Evolutionary conservation across 2,329 filamentous ascomycete species (phyloP).

Genomic region (Graphilbum sp.): DNA sequence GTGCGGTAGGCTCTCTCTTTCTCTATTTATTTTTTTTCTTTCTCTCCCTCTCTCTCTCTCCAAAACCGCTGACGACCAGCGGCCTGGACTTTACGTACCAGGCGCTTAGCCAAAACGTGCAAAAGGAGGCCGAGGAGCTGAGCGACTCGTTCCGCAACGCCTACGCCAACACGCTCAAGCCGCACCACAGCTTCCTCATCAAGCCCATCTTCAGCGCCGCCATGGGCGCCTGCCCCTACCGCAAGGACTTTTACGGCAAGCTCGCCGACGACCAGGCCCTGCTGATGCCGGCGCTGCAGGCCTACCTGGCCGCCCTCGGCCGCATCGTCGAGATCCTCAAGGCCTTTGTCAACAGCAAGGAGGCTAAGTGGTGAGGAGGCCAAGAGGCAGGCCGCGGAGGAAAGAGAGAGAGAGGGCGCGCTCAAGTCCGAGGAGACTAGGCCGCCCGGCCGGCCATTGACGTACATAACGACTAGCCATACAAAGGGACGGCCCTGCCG

Average conservation of each 20-base stretch:
- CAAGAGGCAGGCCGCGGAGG: not conserved
- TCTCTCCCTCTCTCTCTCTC: too few species aligned
- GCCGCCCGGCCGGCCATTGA: too few species aligned
- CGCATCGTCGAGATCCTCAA: slow-evolving; percentile 63
- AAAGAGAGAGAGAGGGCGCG: not conserved
- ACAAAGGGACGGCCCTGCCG: too few species aligned
- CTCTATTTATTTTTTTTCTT: too few species aligned
- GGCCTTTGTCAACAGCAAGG: slow-evolving; percentile 36
- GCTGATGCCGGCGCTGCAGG: slow-evolving; percentile 46
- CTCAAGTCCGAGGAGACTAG: too few species aligned
- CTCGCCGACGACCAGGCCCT: slow-evolving; percentile 51
- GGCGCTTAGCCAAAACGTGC: slow-evolving; percentile 62
- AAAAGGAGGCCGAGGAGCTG: slow-evolving; percentile 56
- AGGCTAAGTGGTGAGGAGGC: slow-evolving; percentile 34
- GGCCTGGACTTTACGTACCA: slow-evolving; percentile 88
- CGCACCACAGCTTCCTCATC: slow-evolving; percentile 74
- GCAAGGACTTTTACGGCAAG: slow-evolving; percentile 85
- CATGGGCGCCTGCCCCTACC: slow-evolving; percentile 86
- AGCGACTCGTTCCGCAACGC: slow-evolving; percentile 71
- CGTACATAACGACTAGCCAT: too few species aligned
- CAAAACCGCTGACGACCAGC: too few species aligned
- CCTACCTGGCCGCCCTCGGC: slow-evolving; percentile 65
- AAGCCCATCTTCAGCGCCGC: slow-evolving; percentile 88
- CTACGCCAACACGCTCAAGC: slow-evolving; percentile 78
- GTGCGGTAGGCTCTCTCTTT: slow-evolving; percentile 69